Evolutionary conservation across 139 green algal species (phyloP).

Genomic region (Micractinium sp.): DNA sequence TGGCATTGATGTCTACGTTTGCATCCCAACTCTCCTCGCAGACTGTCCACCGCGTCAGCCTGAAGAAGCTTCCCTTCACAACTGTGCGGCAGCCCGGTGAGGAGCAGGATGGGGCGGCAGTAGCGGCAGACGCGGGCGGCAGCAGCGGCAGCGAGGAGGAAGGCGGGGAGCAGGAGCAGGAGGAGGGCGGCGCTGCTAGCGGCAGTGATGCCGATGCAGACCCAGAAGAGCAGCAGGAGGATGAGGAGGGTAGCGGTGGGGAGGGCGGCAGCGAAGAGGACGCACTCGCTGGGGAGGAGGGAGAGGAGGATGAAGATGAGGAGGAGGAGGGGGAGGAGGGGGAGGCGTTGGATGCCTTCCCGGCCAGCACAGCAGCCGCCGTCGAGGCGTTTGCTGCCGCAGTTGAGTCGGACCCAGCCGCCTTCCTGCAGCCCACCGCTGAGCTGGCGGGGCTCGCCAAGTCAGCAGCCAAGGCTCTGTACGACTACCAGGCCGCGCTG

Average conservation of each 20-base stretch:
- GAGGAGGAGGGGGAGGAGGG: background rate
- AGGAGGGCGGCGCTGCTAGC: background rate
- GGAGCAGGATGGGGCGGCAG: background rate
- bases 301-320: background rate
- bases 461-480: slow-evolving; percentile 58
- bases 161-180: background rate
- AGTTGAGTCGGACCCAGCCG: slow-evolving; percentile 48
- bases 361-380: background rate
- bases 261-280: background rate
- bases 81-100: background rate
- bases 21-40: background rate
- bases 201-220: background rate
- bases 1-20: no score
- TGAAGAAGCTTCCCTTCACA: slow-evolving; percentile 17
- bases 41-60: slow-evolving; percentile 14
- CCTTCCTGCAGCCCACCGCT: slow-evolving; percentile 67
- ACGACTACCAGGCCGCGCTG: slow-evolving; percentile 38
- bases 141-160: slow-evolving; percentile 4
- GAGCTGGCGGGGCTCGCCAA: slow-evolving; percentile 59
- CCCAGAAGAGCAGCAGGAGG: background rate
- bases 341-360: slow-evolving; percentile 6
- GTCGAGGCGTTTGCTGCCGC: background rate
- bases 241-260: background rate
- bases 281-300: background rate
- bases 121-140: background rate